These are phyloP conservation scores for Fistulifera pelliculosa DNA, from an alignment of 108 stramenopile species.

Conservation along the genomic window DNA sequence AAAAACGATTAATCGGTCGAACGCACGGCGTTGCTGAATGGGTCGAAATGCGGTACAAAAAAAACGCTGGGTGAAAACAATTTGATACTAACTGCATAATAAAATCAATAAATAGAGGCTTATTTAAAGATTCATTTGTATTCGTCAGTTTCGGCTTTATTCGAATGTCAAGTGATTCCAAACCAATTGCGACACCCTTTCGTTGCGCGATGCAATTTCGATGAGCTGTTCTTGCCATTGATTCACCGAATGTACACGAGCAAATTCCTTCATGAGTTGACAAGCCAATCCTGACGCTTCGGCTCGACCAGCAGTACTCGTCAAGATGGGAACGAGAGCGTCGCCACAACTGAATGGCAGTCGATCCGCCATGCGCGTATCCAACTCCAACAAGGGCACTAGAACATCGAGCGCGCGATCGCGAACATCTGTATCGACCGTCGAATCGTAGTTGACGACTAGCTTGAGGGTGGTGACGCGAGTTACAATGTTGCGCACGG, in stretches of 20 bases:
- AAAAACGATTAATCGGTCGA: conserved; percentile 14
- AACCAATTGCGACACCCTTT: conserved; percentile 52
- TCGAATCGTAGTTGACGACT: conserved; percentile 56
- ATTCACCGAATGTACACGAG: conserved; percentile 15
- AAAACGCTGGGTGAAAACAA: no score
- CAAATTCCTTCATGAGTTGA: conserved; percentile 39
- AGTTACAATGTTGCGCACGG: conserved; percentile 51
- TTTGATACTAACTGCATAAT: no score
- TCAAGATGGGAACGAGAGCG: conserved; percentile 59
- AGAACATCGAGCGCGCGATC: conserved; percentile 73
- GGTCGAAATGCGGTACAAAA: background rate
- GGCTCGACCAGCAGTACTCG: conserved; percentile 49
- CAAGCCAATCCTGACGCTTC: conserved; percentile 56
- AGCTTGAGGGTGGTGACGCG: conserved; percentile 41
- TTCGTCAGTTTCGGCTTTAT: no score
- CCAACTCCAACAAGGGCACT: conserved; percentile 55
- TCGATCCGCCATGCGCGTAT: conserved; percentile 38
- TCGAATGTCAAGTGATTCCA: conserved; percentile 38
- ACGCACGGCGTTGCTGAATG: background rate
- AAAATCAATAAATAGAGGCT: no score
- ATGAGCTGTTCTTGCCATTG: conserved; percentile 53
- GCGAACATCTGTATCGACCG: conserved; percentile 70
- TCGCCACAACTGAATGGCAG: conserved; percentile 40
- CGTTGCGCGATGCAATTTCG: conserved; percentile 51
- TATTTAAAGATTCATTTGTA: no score